Base-by-base conservation (phyloP, 2,329 filamentous ascomycete species). In the Capronia coronata region DNA sequence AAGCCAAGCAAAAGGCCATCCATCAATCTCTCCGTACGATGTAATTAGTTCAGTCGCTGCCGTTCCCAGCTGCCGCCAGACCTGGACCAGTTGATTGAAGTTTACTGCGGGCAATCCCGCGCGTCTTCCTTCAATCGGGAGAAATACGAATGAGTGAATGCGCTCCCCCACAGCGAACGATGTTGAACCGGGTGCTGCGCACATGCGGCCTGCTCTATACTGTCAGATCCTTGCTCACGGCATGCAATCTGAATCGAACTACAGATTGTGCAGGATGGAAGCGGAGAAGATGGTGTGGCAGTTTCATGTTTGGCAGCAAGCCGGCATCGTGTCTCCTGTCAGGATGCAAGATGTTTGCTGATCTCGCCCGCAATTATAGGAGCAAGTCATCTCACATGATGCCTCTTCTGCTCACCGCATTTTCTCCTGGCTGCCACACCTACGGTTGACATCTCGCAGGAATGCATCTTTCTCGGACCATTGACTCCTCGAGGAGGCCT, bases 1-100 rank as follows among this genome's bases (percentile, higher is more conserved):
- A 55, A 50, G 27, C 43, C 46, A 46, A 46, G 32, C 53, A 56
- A 51, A 56, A 52, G 49, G 41, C 41, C 51, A 34, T 34, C 13
- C n/a, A n/a, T n/a, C n/a, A n/a, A n/a, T n/a, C n/a, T n/a, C n/a
- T n/a, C n/a, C n/a, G n/a, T n/a, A n/a, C n/a, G n/a, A n/a, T n/a
- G n/a, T n/a, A n/a, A n/a, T n/a, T n/a, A n/a, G n/a, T n/a, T n/a
- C n/a, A n/a, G n/a, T n/a, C n/a, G n/a, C n/a, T n/a, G n/a, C n/a
- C n/a, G n/a, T n/a, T n/a, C n/a, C n/a, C n/a, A n/a, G n/a, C n/a
- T n/a, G n/a, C n/a, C n/a, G n/a, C n/a, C n/a, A n/a, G n/a, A n/a
- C n/a, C n/a, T n/a, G n/a, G n/a, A n/a, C n/a, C n/a, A n/a, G n/a
- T n/a, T n/a, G n/a, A n/a, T n/a, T n/a, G n/a, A n/a, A n/a, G n/a